Conservation (phyloP, 2,329 filamentous ascomycete genomes). For the Xylariaceae sp. region DNA sequence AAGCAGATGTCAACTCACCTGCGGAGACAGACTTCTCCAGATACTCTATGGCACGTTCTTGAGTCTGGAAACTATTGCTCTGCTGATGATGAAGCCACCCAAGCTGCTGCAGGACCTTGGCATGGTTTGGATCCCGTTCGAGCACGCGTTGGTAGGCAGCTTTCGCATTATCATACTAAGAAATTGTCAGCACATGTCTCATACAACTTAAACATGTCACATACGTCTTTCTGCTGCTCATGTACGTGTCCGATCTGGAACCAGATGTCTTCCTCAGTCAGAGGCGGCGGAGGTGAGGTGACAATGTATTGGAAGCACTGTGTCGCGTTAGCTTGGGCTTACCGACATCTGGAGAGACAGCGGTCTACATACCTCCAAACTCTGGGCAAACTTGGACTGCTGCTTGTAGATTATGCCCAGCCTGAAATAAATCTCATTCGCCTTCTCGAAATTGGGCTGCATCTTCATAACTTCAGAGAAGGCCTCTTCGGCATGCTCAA, state of each 20-base stretch:
- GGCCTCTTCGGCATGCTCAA: slow-evolving; percentile 95
- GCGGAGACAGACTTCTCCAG: slow-evolving; percentile 92
- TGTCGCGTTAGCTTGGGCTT: slow-evolving; percentile 21
- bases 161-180: slow-evolving; percentile 86
- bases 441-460: slow-evolving; percentile 95
- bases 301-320: slow-evolving; percentile 99
- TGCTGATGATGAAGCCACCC: slow-evolving; percentile 98
- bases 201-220: slow-evolving; percentile 26
- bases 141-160: slow-evolving; percentile 86
- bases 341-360: slow-evolving; percentile 6
- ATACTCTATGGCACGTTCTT: slow-evolving; percentile 95
- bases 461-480: slow-evolving; percentile 99
- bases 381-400: slow-evolving; percentile 86
- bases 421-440: slow-evolving; percentile 97
- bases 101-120: slow-evolving; percentile 95
- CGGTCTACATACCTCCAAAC: slow-evolving; percentile 64
- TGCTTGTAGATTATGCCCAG: slow-evolving; percentile 99
- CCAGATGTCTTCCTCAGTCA: slow-evolving; percentile 98
- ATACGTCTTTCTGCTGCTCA: slow-evolving; percentile 96
- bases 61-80: slow-evolving; percentile 81
- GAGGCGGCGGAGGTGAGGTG: slow-evolving; percentile 77
- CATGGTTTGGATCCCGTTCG: slow-evolving; percentile 90
- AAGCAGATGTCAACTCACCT: slow-evolving; percentile 48
- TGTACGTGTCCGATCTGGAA: slow-evolving; percentile 99
- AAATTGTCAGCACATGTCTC: slow-evolving; percentile 20